Evolutionary conservation across 2,329 filamentous ascomycete genomes (phyloP), one percentile per base, ranked within the genome.

Genomic region (Fusarium staphyleae): DNA sequence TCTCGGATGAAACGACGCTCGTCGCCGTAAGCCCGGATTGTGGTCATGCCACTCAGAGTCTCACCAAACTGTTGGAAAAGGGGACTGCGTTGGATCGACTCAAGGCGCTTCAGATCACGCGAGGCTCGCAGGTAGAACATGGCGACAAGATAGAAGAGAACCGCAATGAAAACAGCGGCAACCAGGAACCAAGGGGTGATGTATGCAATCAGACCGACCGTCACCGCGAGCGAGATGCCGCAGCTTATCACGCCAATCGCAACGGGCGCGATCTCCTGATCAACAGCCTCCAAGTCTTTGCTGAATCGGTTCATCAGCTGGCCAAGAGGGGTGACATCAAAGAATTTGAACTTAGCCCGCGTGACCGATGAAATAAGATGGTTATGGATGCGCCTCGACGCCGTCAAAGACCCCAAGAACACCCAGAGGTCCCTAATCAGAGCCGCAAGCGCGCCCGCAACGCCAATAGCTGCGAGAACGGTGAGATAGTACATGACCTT

Each of bases 251-350:
- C 83, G 47, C 85, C 84, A 63, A 98, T 93, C 16, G 95, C 93
- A 33, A 96, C 87, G 3, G 93, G 91, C 0, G 95, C 93, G 52
- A 99, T 90, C 72, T 99, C 95, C 71, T 99, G 95, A 65, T 99
- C 95, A 15, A 99, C 83, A 10, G 92, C 87, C 72, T 99, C 93
- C 12, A 99, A 84, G 72, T 99, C 95, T 74, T 98, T 98, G 72
- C 93, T 98, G 77, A 99, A 99, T 15, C 95, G 87, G 74, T 99
- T 99, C 88, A 98, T 98, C 67, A 99, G 82, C 74, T 97, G 93
- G 11, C 95, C 95, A 0, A 98, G 83, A 3, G 95, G 95, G 0
- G 95, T 99, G 1, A 93, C 89, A 69, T 99, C 95, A 69, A 99
- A 99, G 77, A 99, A 99, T 70, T 90, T 92, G 80, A 99, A 98